These are phyloP conservation scores for Chlorella sorokiniana DNA, from an alignment of 139 green algal species.

Conservation along the genomic window DNA sequence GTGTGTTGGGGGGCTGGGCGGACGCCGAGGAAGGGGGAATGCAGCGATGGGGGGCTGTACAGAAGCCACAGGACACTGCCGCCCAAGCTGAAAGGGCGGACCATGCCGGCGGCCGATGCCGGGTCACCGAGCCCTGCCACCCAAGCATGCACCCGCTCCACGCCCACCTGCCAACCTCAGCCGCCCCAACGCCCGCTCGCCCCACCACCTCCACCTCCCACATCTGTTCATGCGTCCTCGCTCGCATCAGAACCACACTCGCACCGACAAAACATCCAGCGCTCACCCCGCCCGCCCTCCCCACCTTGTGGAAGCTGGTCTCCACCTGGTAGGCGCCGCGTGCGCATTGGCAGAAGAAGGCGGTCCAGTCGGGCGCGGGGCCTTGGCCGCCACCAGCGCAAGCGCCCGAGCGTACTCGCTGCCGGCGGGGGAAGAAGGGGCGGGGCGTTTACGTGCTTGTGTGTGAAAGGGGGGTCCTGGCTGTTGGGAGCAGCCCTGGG, in stretches of 20 bases:
- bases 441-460: background rate
- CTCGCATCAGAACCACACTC: too few relatives aligned
- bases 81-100: too few relatives aligned
- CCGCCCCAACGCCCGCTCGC: too few relatives aligned
- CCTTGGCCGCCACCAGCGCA: slow-evolving; percentile 6
- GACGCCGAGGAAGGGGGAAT: background rate
- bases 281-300: background rate
- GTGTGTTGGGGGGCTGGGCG: background rate
- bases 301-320: slow-evolving; percentile 14
- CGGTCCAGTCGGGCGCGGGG: slow-evolving; percentile 21
- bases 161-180: too few relatives aligned
- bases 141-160: too few relatives aligned
- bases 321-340: background rate
- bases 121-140: too few relatives aligned
- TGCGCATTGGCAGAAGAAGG: slow-evolving; percentile 10
- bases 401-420: slow-evolving; percentile 32
- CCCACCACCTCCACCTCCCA: too few relatives aligned
- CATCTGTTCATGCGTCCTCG: too few relatives aligned
- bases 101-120: too few relatives aligned
- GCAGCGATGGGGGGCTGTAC: too few relatives aligned
- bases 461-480: background rate
- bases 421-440: background rate
- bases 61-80: too few relatives aligned
- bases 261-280: background rate
- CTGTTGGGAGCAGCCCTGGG: too few relatives aligned